Base-by-base conservation (phyloP, 306 rosid genomes). In the Oemleria cerasiformis region DNA sequence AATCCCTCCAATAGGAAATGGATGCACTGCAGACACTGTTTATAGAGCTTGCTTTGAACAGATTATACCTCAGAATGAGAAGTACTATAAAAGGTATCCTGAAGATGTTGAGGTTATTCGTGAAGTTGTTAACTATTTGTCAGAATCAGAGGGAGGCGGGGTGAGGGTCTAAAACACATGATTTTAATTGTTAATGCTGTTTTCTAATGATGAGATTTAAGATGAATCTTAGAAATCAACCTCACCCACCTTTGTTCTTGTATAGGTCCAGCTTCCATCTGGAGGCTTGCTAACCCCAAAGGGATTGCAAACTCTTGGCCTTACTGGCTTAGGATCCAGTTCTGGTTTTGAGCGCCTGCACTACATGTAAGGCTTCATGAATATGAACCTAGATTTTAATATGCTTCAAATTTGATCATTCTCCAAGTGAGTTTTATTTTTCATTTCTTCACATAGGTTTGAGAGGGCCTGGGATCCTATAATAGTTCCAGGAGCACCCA, bases 391-490 rank as follows among this genome's bases (percentile, higher is more conserved):
- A 17, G 21, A 21, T 8, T 17, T 80, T 40, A 64, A 62, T 40
- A 69, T 49, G 36, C 60, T 23, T 25, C n/a, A 70, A 70, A 57
- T 55, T 71, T 9, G 49, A 0, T 39, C n/a, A 30, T 49, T 77
- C 70, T 76, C 57, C 12, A 17, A 67, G 16, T 43, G 34, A 64
- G 4, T 16, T 69, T 7, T 58, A 25, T 30, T 11, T 30, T 55
- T 51, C 41, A 23, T 71, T 63, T 74, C 63, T 15, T 56, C 69
- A 20, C 63, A 25, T 72, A 94, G 99, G 97, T 83, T 94, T 81
- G 96, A 94, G 90, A 88, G 82, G 51, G 92, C 81, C 61, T 94
- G 99, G 99, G 99, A 94, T 82, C 97, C 99, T 63, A 68, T 85
- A 45, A 50, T 94, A 84, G 95, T 91, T 71, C 86, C 88, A 0